Conservation (phyloP, 108 stramenopile genomes). For the Nitzschia sp. region DNA sequence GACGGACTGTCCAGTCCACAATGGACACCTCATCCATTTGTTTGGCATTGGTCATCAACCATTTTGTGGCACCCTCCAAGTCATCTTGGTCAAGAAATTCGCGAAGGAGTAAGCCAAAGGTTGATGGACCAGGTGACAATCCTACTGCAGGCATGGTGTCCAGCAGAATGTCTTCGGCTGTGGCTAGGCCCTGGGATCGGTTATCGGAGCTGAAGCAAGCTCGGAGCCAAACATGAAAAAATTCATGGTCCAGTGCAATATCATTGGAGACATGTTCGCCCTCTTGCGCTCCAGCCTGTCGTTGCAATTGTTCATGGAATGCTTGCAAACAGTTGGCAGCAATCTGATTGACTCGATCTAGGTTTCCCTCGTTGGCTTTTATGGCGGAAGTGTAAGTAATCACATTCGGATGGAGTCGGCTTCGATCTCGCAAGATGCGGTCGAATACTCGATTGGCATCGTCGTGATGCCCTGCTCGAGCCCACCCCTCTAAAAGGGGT, state of each 20-base stretch:
- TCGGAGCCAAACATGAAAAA: conserved; percentile 35
- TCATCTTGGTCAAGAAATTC: conserved; percentile 20
- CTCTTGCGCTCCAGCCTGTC: neutral
- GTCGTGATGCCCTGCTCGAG: conserved; percentile 13
- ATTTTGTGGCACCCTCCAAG: conserved; percentile 33
- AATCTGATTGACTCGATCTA: conserved; percentile 16
- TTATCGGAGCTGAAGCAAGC: conserved; percentile 2
- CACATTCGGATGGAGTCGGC: conserved; percentile 14
- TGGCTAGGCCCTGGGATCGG: neutral
- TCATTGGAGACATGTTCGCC: neutral
- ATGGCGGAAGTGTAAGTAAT: conserved; percentile 32
- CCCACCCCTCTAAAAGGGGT: conserved; percentile 34
- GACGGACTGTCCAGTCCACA: conserved; percentile 12
- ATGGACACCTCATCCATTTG: conserved; percentile 31
- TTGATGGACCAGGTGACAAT: conserved; percentile 6
- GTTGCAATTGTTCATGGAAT: neutral
- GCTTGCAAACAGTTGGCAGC: conserved; percentile 20
- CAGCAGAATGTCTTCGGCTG: conserved; percentile 5
- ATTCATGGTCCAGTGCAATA: conserved; percentile 20
- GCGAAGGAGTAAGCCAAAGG: conserved; percentile 10
- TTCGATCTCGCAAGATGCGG: neutral
- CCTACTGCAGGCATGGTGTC: conserved; percentile 12
- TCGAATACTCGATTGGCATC: conserved; percentile 26
- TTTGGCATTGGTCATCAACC: conserved; percentile 25
- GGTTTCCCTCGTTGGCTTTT: conserved; percentile 27